These are phyloP conservation scores for Niebla homalea DNA, from an alignment of 495 filamentous ascomycete species.

Conservation along the genomic window DNA sequence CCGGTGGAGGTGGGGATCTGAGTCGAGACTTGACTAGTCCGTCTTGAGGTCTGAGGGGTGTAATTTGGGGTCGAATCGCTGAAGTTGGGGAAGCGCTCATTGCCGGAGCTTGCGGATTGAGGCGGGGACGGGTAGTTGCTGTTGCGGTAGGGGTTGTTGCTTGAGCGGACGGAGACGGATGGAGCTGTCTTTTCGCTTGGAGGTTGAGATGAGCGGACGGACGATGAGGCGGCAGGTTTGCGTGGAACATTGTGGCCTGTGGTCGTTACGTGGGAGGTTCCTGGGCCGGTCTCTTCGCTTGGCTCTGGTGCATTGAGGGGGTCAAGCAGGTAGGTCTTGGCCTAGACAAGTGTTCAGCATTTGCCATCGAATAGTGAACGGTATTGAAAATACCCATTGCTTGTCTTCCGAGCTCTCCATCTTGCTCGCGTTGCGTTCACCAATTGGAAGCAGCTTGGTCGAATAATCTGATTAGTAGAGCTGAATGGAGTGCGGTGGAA, in stretches of 20 bases:
- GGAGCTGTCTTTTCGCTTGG: conserved; percentile 5
- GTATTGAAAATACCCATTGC: conserved; percentile 20
- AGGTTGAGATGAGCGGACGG: conserved; percentile 1
- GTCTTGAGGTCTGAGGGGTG: conserved; percentile 11
- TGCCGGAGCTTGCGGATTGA: conserved; percentile 18
- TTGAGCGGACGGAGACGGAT: conserved; percentile 15
- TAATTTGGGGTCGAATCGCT: conserved; percentile 18
- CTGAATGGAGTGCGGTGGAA: no score
- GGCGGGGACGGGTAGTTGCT: conserved; percentile 25
- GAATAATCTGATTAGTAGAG: no score
- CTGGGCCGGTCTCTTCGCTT: conserved; percentile 37
- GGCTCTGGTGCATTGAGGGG: conserved; percentile 43
- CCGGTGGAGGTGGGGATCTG: conserved; percentile 18
- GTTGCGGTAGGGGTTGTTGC: conserved; percentile 28
- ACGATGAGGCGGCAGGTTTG: conserved; percentile 10
- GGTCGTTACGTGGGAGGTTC: conserved; percentile 30
- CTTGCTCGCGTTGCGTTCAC: not conserved
- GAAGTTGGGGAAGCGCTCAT: conserved; percentile 21
- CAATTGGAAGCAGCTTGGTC: not conserved
- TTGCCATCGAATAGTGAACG: not conserved
- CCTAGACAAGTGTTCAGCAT: conserved; percentile 22
- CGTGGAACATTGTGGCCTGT: conserved; percentile 9
- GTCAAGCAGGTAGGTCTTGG: conserved; percentile 42
- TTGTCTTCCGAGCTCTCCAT: conserved; percentile 27
- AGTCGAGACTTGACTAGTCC: conserved; percentile 10